Base-by-base conservation (phyloP, 305 asterid species). In the Solanum chacoense region DNA sequence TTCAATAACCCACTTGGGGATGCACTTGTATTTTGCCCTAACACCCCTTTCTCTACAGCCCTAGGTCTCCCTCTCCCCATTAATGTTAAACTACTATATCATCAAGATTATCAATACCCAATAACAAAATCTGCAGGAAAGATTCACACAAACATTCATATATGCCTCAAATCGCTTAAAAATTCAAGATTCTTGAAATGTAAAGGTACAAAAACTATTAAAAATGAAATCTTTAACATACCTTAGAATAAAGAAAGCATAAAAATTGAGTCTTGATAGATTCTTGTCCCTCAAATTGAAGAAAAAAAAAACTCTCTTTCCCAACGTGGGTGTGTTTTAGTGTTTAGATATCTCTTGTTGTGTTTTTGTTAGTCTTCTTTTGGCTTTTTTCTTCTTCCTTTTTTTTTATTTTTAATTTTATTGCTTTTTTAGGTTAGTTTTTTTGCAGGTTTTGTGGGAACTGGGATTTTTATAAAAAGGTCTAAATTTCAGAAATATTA, bases 31-130 rank as follows among this genome's bases (percentile, higher is more conserved):
- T 69, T 92, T 87, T 94, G 96, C 88, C 95, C 96, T 86, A 91
- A 91, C 91, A 90, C 96, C 92, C 94, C 94, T 78, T 93, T 95
- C 90, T 94, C 98, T 89, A 94, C 94, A 89, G 97, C 95, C 89
- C 98, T 94, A 16, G 94, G 94, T 91, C 94, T 95, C 92, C 96
- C 97, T 93, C 95, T 91, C 86, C 98, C 99, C 98, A 96, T 95
- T 38, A 34, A 55, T 42, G 69, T 26, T 32, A 74, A 22, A 32
- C 79, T 8, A 74, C 26, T 74, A 31, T 74, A 3, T 74, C 80
- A 16, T 74, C 80, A 74, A 32, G 14, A 74, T 74, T 31, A 74
- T 32, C 80, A 74, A 18, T 74, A 32, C 80, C 80, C 40, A 74
- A 16, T 3, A 12, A 74, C 40, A 74, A 74, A 74, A 74, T 74